phyloP scores from a whole-genome alignment of 2,329 filamentous ascomycete species.

The Nemania sp. region DNA sequence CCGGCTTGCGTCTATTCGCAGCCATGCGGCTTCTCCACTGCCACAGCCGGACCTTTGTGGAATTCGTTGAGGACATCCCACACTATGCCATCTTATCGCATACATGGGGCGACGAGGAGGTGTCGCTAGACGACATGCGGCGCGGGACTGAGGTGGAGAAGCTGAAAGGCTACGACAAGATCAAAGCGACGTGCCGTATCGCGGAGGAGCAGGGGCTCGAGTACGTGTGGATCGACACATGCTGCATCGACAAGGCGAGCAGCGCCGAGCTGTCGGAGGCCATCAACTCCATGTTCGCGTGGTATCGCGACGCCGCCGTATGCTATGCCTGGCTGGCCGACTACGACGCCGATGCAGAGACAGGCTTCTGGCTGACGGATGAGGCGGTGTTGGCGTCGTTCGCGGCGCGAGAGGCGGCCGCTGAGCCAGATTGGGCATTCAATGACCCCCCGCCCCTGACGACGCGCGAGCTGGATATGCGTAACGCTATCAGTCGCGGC shows the following conservation, averaged over 20 bases:
- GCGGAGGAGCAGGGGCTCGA: conserved; percentile 22
- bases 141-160: background rate
- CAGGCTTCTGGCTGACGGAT: conserved; percentile 15
- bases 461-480: conserved; percentile 22
- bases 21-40: conserved; percentile 31
- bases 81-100: conserved; percentile 32
- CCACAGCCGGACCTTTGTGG: conserved; percentile 22
- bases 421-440: conserved; percentile 15
- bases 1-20: too few species aligned
- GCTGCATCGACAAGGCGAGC: conserved; percentile 33
- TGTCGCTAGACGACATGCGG: conserved; percentile 24
- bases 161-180: conserved; percentile 17
- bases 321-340: conserved; percentile 31
- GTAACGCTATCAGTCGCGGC: conserved; percentile 21
- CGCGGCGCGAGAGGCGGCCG: conserved; percentile 19
- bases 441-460: conserved; percentile 24
- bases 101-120: conserved; percentile 28
- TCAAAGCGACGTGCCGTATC: conserved; percentile 21
- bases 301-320: conserved; percentile 25
- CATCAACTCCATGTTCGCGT: conserved; percentile 34
- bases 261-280: conserved; percentile 32
- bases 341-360: conserved; percentile 18
- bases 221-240: conserved; percentile 33
- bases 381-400: conserved; percentile 21
- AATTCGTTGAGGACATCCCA: conserved; percentile 27